These are phyloP conservation scores for Xylariaceae sp. DNA, from an alignment of 2,329 filamentous ascomycete species.

Conservation along the genomic window DNA sequence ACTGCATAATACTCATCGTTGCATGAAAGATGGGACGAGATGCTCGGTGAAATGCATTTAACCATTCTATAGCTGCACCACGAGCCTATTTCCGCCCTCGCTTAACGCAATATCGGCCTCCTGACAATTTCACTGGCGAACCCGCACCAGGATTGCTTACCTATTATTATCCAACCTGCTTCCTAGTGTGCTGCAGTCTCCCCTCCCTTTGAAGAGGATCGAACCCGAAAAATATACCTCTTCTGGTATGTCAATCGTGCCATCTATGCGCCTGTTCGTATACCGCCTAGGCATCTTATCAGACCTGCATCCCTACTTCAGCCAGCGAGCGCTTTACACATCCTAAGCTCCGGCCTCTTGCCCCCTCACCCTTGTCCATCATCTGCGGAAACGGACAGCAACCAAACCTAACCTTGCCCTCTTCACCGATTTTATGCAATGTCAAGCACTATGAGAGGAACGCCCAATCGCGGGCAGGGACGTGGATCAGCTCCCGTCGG, in stretches of 20 bases:
- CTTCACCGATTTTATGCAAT: constrained; percentile 36
- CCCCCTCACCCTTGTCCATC: constrained; percentile 4
- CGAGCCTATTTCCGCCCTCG: neutral
- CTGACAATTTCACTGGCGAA: constrained; percentile 1
- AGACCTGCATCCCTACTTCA: neutral
- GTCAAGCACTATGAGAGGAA: constrained; percentile 63
- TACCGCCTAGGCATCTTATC: neutral
- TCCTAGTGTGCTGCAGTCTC: neutral
- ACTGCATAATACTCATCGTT: neutral
- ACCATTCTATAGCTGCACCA: neutral
- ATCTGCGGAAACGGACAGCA: constrained; percentile 9
- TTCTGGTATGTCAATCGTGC: neutral
- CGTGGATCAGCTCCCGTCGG: constrained; percentile 51
- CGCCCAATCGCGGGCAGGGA: constrained; percentile 56
- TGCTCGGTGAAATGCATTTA: neutral
- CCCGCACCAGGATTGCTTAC: constrained; percentile 1
- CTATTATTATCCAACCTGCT: neutral
- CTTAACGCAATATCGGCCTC: neutral
- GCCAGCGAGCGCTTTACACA: neutral
- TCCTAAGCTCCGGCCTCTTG: neutral
- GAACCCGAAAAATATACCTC: neutral
- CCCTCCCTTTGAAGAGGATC: neutral
- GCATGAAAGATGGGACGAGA: neutral
- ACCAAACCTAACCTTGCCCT: constrained; percentile 16
- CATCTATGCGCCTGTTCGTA: neutral